Evolutionary conservation across 345 rosid genomes (phyloP).

Genomic region (Eucalyptus victrix): DNA sequence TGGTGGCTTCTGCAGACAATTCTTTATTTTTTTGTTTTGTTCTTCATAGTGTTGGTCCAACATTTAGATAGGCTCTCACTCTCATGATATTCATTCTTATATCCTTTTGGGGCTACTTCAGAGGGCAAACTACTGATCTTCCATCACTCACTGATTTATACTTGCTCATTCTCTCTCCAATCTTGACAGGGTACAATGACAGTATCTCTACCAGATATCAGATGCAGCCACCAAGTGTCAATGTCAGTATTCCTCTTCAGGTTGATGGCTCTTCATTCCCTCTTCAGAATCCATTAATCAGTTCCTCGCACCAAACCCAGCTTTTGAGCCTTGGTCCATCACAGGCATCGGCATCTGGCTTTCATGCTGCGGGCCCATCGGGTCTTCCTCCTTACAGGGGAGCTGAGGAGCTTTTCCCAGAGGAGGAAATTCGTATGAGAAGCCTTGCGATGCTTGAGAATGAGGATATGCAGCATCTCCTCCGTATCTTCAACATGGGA

Average conservation of each 20-base stretch:
- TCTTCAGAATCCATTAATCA: slow-evolving; percentile 26
- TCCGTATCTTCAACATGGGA: slow-evolving; percentile 62
- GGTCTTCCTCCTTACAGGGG: slow-evolving; percentile 27
- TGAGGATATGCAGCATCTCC: slow-evolving; percentile 90
- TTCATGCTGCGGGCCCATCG: slow-evolving; percentile 24
- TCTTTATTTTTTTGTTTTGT: not conserved
- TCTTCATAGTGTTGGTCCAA: not conserved
- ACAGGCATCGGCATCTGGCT: slow-evolving; percentile 22
- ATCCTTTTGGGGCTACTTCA: not conserved
- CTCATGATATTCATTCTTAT: not conserved
- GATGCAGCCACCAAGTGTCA: slow-evolving; percentile 33
- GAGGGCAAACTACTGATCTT: not conserved
- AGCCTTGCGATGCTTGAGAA: slow-evolving; percentile 85
- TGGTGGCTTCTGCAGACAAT: not conserved
- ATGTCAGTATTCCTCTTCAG: slow-evolving; percentile 25
- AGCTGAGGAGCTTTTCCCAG: slow-evolving; percentile 51
- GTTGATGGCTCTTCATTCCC: slow-evolving; percentile 35
- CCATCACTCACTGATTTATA: not conserved
- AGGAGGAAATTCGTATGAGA: slow-evolving; percentile 75
- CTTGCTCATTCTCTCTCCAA: not conserved
- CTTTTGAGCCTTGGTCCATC: slow-evolving; percentile 18
- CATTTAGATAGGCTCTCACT: not conserved
- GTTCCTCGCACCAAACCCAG: slow-evolving; percentile 17
- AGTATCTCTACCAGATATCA: slow-evolving; percentile 24
- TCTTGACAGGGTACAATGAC: slow-evolving; percentile 33